Evolutionary conservation across 1,284 basidiomycete genomes (phyloP).

Genomic region (Coniferiporia sulphurascens): DNA sequence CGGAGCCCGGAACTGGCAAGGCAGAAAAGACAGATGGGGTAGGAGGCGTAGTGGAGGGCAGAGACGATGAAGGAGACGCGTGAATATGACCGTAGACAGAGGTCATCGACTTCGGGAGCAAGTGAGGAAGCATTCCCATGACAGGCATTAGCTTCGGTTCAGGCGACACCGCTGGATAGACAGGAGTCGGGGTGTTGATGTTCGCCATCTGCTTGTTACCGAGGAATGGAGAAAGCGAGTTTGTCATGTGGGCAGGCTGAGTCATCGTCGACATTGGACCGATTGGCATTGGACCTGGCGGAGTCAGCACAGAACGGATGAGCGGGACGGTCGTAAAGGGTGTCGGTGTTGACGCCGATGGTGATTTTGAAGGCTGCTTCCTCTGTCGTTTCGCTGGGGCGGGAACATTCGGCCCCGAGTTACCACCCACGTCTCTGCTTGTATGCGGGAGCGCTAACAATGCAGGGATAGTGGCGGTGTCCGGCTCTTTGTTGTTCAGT

Average conservation of each 20-base stretch:
- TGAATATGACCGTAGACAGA: background rate
- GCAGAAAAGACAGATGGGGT: background rate
- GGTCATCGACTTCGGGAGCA: background rate
- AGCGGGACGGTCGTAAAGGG: slow-evolving; percentile 13
- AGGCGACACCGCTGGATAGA: background rate
- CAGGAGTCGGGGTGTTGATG: background rate
- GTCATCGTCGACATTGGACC: background rate
- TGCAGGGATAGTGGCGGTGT: background rate
- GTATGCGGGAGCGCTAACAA: background rate
- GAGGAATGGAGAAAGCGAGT: background rate
- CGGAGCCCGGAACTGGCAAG: too few relatives aligned
- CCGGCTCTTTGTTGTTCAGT: background rate
- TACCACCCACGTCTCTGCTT: background rate
- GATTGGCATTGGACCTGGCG: background rate
- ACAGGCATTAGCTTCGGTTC: background rate
- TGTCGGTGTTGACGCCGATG: background rate
- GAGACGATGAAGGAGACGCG: background rate
- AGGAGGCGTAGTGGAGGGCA: background rate
- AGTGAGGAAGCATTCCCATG: slow-evolving; percentile 5
- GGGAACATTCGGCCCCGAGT: background rate
- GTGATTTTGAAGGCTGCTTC: background rate
- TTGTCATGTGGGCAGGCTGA: background rate
- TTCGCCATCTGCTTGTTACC: background rate
- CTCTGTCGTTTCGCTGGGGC: background rate
- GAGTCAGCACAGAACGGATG: background rate